phyloP scores from a whole-genome alignment of 2,329 filamentous ascomycete species.

The Sporothrix phasma region DNA sequence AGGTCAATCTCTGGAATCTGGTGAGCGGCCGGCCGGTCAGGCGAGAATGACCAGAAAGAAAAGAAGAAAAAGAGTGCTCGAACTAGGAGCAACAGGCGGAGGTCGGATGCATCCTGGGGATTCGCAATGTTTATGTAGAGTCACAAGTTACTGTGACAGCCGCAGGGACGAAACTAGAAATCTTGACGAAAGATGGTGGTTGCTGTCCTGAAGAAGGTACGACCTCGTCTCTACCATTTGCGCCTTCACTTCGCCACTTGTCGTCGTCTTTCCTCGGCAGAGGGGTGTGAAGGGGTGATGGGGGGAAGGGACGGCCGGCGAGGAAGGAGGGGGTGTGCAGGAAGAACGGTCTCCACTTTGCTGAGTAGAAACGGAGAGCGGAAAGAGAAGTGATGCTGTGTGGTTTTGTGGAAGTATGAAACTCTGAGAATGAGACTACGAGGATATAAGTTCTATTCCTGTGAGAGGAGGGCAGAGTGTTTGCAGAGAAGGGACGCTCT shows the following conservation, averaged over 20 bases:
- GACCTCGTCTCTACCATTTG: background rate
- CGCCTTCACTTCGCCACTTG: background rate
- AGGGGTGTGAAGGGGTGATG: background rate
- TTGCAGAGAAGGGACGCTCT: too few species aligned
- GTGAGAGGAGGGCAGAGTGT: background rate
- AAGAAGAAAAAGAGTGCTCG: background rate
- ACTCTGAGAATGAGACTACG: background rate
- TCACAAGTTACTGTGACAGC: slow-evolving; percentile 5
- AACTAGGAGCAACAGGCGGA: background rate
- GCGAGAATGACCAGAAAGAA: background rate
- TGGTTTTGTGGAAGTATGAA: background rate
- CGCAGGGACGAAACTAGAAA: background rate
- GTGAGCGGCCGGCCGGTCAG: background rate
- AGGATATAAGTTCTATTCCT: background rate
- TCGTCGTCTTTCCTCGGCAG: background rate
- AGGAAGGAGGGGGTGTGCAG: slow-evolving; percentile 8
- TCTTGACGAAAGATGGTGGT: background rate
- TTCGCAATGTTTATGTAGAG: slow-evolving; percentile 2
- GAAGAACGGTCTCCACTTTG: background rate
- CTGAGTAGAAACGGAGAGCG: slow-evolving; percentile 9
- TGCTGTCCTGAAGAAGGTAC: background rate
- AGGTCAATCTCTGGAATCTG: background rate
- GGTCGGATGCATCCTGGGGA: background rate
- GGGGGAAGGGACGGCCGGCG: background rate
- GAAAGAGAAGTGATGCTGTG: background rate